A percentile compares a stretch with the other conserved stretches of the same genome.
These are phyloP conservation scores for Coemansia sp. DNA, from an alignment of 192 early-diverging fungal genomes.

Conservation along the genomic window DNA sequence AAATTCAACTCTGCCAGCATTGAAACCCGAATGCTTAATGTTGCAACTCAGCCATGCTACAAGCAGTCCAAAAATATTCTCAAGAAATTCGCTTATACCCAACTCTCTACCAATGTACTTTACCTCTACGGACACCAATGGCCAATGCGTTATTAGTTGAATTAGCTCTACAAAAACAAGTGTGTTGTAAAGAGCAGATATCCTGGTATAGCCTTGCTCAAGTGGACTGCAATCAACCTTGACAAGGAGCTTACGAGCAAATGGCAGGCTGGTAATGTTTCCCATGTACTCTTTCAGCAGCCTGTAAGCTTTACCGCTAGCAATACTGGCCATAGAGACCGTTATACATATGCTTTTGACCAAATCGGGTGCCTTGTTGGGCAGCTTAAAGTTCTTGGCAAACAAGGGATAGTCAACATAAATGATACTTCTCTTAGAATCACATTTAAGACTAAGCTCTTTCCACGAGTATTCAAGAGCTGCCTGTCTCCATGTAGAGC, in stretches of 20 bases:
- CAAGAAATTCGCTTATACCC: background rate
- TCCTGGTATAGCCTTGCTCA: background rate
- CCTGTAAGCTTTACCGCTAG: background rate
- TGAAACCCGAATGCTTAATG: background rate
- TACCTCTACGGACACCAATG: background rate
- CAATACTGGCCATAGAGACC: background rate
- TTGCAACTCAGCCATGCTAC: background rate
- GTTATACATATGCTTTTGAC: background rate
- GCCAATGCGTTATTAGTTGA: background rate
- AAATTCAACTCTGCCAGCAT: background rate
- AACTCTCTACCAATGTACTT: background rate
- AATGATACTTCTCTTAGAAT: background rate
- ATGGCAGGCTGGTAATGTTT: background rate
- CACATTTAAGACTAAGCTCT: background rate
- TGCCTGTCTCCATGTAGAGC: background rate
- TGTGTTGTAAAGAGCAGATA: background rate
- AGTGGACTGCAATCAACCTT: background rate
- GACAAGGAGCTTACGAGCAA: background rate
- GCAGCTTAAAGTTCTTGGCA: background rate
- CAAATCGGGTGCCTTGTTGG: background rate
- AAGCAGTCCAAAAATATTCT: background rate
- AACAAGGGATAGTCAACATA: background rate
- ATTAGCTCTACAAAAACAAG: background rate
- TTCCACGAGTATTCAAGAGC: background rate
- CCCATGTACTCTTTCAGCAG: background rate